phyloP scores from a whole-genome alignment of 2,329 filamentous ascomycete species.

The Drechslerella dactyloides region DNA sequence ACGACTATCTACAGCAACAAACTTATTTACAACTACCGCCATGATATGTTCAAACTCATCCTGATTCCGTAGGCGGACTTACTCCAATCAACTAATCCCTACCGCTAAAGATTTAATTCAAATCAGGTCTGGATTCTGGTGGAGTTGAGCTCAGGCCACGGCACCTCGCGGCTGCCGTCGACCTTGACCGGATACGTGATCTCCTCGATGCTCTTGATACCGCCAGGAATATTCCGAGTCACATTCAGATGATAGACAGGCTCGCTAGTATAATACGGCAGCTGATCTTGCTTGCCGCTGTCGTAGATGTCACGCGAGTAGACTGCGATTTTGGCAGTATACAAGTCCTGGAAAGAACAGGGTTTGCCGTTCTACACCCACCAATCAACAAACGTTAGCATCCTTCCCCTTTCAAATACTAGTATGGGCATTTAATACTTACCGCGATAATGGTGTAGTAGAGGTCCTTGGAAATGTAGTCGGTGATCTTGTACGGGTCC shows the following conservation, averaged over 20 bases:
- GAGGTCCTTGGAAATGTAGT: constrained; percentile 32
- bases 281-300: constrained; percentile 18
- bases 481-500: constrained; percentile 43
- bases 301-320: constrained; percentile 42
- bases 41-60: too few relatives aligned
- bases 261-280: constrained; percentile 38
- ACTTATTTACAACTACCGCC: too few relatives aligned
- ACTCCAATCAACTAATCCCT: too few relatives aligned
- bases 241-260: constrained; percentile 58
- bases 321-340: constrained; percentile 39
- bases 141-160: constrained; percentile 39
- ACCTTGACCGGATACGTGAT: constrained; percentile 45
- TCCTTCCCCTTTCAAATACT: too few relatives aligned
- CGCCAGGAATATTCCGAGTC: constrained; percentile 64
- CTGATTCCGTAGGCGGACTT: too few relatives aligned
- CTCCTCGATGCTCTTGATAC: constrained; percentile 55
- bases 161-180: constrained; percentile 39
- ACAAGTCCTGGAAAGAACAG: constrained; percentile 41
- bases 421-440: constrained; percentile 12
- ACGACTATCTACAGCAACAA: too few relatives aligned
- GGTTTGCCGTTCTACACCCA: constrained; percentile 44
- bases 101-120: too few relatives aligned
- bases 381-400: background rate
- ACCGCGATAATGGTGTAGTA: constrained; percentile 47
- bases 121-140: constrained; percentile 25